Evolutionary conservation across 805 yeast genomes (phyloP).

Genomic region (Starmerella roubikii): DNA sequence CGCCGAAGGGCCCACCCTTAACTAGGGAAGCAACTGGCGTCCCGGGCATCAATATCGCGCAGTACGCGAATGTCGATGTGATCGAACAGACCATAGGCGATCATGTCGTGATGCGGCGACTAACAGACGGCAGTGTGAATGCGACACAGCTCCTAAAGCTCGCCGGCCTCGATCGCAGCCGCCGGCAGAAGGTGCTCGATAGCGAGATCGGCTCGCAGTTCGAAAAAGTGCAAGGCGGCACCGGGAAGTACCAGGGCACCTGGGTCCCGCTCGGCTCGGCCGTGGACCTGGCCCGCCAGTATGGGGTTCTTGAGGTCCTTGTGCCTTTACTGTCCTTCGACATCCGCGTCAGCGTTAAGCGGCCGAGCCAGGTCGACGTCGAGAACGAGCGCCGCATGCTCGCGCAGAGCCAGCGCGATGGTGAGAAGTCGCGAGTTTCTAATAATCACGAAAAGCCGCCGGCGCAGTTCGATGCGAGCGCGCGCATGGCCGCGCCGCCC

Average conservation of each 20-base stretch:
- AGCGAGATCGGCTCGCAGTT: conserved; percentile 51
- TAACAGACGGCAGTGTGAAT: conserved; percentile 50
- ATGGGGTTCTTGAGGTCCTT: conserved; percentile 41
- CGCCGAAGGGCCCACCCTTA: conserved; percentile 14
- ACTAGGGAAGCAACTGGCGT: conserved; percentile 8
- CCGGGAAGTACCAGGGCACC: conserved; percentile 64
- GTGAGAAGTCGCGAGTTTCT: not conserved
- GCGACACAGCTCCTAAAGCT: conserved; percentile 60
- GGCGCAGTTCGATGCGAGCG: not conserved
- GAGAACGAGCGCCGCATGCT: conserved; percentile 24
- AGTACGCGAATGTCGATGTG: conserved; percentile 49
- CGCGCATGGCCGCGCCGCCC: not conserved
- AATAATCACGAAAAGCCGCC: not conserved
- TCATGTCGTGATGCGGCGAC: conserved; percentile 54
- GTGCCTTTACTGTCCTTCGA: conserved; percentile 38
- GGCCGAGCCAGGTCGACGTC: conserved; percentile 38
- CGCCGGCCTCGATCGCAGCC: conserved; percentile 53
- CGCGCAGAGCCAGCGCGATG: conserved; percentile 1
- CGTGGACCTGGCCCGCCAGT: conserved; percentile 44
- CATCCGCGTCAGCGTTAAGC: conserved; percentile 25
- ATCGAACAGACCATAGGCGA: conserved; percentile 48
- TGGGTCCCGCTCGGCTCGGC: conserved; percentile 51
- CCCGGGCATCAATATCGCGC: conserved; percentile 38
- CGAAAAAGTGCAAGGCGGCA: conserved; percentile 62
- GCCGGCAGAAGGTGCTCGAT: conserved; percentile 49